Evolutionary conservation across 2,329 filamentous ascomycete species (phyloP), one percentile per base, ranked within the genome.

Genomic region (Leptodontidium sp.): DNA sequence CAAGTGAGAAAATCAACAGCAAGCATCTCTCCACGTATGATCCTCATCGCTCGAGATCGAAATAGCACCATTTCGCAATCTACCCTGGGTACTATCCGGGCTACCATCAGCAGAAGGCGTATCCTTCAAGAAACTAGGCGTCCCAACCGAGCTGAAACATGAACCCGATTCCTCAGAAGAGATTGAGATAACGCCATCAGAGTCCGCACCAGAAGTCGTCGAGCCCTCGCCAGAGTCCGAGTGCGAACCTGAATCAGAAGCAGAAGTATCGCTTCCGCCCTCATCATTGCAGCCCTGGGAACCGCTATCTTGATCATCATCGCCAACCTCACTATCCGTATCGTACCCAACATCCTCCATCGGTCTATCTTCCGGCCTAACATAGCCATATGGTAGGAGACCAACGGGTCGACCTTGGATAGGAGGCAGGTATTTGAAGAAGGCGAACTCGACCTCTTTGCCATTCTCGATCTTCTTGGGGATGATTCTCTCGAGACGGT

Each of bases 401-500:
- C 74, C 74, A 3, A 74, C 65, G 6, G 74, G 70, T 17, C 69
- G 62, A 0, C 73, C 71, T 4, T 62, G 17, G 9, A 49, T 55
- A 4, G 74, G 74, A 17, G 65, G 52, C 1, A 59, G 61, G 49
- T 72, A 76, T 14, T 47, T 65, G 63, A 65, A 65, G 24, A 65
- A 65, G 4, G 38, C 35, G 21, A 45, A 40, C 6, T 43, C 24
- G 15, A 57, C 49, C 8, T 66, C 52, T 9, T 53, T 65, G 21
- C 40, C 49, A n/a, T 43, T 65, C 12, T 32, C 63, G 4, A 50
- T 43, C 14, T 49, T 38, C 29, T 57, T 50, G 8, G 61, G 32
- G 14, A 61, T 59, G 15, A 59, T 65, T 5, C 57, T 57, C 17
- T 78, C 74, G 1, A 75, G 65, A 2, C 88, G 82, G 53, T 88